Percentiles rank a stretch among this genome's conserved stretches.
phyloP scores from a whole-genome alignment of 148 eudicot species.

The Pouteria glomerata region DNA sequence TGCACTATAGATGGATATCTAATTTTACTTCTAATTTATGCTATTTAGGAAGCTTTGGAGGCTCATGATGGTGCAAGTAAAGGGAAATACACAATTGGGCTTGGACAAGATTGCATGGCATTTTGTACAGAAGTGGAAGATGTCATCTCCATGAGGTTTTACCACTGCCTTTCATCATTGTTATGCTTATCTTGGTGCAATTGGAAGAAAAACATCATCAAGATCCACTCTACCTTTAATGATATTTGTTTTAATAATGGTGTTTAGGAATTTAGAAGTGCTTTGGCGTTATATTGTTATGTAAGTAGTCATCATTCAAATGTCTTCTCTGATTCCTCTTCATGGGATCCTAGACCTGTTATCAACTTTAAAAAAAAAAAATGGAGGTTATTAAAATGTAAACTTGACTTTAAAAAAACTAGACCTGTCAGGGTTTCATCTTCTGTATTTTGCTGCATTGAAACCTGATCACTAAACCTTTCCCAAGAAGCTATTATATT shows the following conservation, averaged over 20 bases:
- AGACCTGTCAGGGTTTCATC: not conserved
- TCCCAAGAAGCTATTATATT: not conserved
- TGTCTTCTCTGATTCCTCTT: not conserved
- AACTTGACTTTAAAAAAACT: not conserved
- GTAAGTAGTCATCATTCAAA: not conserved
- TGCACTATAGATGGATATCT: not conserved
- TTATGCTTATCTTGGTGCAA: not conserved
- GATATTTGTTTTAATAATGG: not conserved
- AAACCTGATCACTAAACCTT: not conserved
- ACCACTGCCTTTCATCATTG: not conserved
- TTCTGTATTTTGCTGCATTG: not conserved
- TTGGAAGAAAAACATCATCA: not conserved
- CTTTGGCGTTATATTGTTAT: not conserved
- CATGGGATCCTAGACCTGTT: not conserved
- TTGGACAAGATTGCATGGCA: conserved; percentile 97
- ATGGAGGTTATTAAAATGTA: not conserved
- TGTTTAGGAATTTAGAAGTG: not conserved
- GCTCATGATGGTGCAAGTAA: conserved; percentile 94
- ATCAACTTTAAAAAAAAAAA: not conserved
- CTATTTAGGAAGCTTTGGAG: conserved; percentile 74
- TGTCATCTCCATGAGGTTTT: conserved; percentile 96
- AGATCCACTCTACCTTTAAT: not conserved
- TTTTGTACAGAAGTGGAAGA: conserved; percentile 98
- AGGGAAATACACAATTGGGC: conserved; percentile 98
- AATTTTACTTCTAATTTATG: not conserved